Evolutionary conservation across 73 alveolate genomes (phyloP).

Genomic region (Paramecium octaurelia): DNA sequence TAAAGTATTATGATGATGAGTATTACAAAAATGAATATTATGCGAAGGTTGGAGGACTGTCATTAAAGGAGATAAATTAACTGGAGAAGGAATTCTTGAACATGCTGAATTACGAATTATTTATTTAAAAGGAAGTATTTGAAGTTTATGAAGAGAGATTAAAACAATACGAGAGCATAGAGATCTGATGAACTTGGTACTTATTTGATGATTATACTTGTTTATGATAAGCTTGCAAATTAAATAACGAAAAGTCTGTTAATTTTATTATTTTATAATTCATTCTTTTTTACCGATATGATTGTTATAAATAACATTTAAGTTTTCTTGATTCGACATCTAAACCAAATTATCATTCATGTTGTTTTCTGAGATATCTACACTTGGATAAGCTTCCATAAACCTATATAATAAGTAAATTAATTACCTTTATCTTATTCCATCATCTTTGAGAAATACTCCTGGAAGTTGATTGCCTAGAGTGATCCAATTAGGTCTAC

Average conservation of each 20-base stretch:
- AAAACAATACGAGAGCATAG: not conserved
- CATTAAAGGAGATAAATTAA: constrained; percentile 66
- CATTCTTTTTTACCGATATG: constrained; percentile 55
- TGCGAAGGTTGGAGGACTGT: constrained; percentile 84
- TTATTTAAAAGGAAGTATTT: constrained; percentile 67
- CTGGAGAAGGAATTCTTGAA: constrained; percentile 76
- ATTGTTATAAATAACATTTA: constrained; percentile 48
- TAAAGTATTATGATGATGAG: constrained; percentile 79
- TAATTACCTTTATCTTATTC: constrained; percentile 19
- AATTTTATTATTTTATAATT: not conserved
- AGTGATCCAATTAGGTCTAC: constrained; percentile 90
- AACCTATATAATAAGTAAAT: constrained; percentile 62
- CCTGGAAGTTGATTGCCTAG: constrained; percentile 90
- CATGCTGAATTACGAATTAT: constrained; percentile 70
- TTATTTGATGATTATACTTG: not conserved
- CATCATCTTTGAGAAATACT: constrained; percentile 79
- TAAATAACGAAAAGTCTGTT: not conserved
- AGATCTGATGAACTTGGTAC: not conserved
- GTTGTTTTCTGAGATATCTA: constrained; percentile 41
- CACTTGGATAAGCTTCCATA: constrained; percentile 78
- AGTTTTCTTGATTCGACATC: constrained; percentile 51
- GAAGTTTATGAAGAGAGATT: constrained; percentile 59
- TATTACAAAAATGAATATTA: constrained; percentile 69
- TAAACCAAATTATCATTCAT: constrained; percentile 44
- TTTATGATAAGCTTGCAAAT: not conserved